Conservation (phyloP, 1,139 yeast genomes). For the Taphrina confusa region DNA sequence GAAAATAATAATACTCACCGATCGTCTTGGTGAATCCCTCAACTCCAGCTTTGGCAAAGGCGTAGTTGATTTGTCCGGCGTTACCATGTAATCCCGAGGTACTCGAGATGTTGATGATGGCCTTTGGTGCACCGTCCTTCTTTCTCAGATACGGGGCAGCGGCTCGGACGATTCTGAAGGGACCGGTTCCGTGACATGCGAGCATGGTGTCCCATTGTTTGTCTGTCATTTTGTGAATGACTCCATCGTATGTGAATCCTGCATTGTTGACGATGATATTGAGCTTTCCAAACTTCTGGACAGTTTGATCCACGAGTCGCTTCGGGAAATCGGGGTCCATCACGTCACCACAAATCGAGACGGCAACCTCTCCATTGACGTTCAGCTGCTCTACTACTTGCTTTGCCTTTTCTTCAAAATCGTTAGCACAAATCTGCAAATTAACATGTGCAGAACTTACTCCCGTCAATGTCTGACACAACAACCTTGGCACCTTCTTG, state of each 20-base stretch:
- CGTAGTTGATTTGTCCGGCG: constrained; percentile 95
- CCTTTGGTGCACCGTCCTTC: constrained; percentile 31
- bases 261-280: constrained; percentile 35
- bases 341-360: constrained; percentile 43
- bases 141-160: constrained; percentile 49
- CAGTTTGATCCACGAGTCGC: constrained; percentile 28
- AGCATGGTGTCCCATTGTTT: constrained; percentile 78
- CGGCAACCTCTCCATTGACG: constrained; percentile 75
- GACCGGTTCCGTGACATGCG: constrained; percentile 79
- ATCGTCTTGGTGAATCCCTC: constrained; percentile 80
- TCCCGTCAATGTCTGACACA: constrained; percentile 62
- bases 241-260: constrained; percentile 34
- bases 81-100: constrained; percentile 97
- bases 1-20: constrained; percentile 54
- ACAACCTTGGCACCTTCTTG: constrained; percentile 94
- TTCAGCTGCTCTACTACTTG: constrained; percentile 77
- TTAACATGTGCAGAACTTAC: not conserved
- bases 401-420: constrained; percentile 57
- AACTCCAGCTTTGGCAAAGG: constrained; percentile 74
- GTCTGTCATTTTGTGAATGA: constrained; percentile 72
- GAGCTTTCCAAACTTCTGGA: constrained; percentile 29
- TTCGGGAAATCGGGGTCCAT: constrained; percentile 34
- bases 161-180: constrained; percentile 78
- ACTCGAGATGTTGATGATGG: constrained; percentile 84
- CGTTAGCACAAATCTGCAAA: not conserved